Evolutionary conservation across 305 asterid species (phyloP).

Genomic region (Fraxinus paxiana): DNA sequence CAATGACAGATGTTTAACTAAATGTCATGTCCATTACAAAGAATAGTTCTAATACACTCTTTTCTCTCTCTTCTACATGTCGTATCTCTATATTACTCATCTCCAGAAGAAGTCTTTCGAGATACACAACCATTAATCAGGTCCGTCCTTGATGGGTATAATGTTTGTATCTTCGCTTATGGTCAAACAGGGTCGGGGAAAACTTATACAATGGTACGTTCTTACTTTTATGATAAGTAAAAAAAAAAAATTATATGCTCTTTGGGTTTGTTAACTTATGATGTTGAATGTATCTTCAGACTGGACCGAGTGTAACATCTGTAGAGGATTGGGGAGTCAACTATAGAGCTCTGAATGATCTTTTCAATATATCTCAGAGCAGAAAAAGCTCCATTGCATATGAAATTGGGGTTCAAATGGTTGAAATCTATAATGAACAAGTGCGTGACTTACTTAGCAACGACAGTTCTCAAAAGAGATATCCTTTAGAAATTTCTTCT

Average conservation of each 20-base stretch:
- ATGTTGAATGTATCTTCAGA: constrained; percentile 36
- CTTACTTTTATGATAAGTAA: constrained; percentile 12
- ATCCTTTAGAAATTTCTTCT: constrained; percentile 49
- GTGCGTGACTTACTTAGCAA: constrained; percentile 81
- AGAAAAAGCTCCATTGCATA: constrained; percentile 66
- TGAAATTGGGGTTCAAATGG: constrained; percentile 93
- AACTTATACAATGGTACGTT: constrained; percentile 81
- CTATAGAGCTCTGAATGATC: constrained; percentile 90
- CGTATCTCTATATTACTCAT: neutral
- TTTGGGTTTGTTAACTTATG: constrained; percentile 17
- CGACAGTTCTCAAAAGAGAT: constrained; percentile 67
- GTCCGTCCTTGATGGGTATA: constrained; percentile 94
- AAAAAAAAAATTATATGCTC: neutral
- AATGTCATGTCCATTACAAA: neutral
- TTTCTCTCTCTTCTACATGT: neutral
- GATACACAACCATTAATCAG: constrained; percentile 91
- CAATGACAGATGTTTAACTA: neutral
- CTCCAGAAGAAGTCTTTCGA: constrained; percentile 76
- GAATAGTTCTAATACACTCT: neutral
- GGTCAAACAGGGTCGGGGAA: constrained; percentile 98
- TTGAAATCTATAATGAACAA: constrained; percentile 91
- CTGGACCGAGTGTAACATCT: constrained; percentile 71
- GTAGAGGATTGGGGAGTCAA: constrained; percentile 86
- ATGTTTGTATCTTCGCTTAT: constrained; percentile 93
- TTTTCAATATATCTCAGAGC: constrained; percentile 69